Conservation (phyloP, 352 stramenopile genomes). For the Pythium pyrilobum region DNA sequence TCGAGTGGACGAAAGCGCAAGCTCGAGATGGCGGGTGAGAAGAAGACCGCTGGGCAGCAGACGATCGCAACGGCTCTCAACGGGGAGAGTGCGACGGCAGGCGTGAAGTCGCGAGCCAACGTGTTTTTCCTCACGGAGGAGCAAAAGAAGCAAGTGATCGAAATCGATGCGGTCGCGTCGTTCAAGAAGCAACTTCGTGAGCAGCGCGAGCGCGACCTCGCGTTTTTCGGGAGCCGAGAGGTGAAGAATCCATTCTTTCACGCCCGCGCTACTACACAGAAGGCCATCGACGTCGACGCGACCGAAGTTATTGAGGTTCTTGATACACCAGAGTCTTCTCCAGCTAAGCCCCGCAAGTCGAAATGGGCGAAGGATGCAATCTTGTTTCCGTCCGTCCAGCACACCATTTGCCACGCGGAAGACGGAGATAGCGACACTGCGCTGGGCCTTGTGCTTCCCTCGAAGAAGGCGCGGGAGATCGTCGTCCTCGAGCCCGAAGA, state of each 20-base stretch:
- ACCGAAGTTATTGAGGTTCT: constrained; percentile 31
- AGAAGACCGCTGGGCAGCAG: constrained; percentile 9
- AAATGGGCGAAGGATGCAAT: constrained; percentile 36
- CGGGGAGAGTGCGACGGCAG: constrained; percentile 4
- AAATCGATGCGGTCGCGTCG: constrained; percentile 56
- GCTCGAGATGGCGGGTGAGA: constrained; percentile 38
- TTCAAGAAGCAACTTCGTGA: constrained; percentile 62
- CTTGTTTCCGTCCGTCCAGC: constrained; percentile 43
- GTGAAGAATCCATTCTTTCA: constrained; percentile 68
- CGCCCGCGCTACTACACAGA: constrained; percentile 14
- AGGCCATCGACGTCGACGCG: constrained; percentile 16
- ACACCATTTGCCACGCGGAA: constrained; percentile 3
- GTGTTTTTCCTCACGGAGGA: constrained; percentile 58
- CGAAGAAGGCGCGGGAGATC: constrained; percentile 12
- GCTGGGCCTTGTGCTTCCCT: no score
- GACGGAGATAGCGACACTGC: background rate
- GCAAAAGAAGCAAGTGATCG: constrained; percentile 62
- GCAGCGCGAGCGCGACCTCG: constrained; percentile 61
- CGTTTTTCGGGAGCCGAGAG: constrained; percentile 54
- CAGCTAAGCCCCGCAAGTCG: constrained; percentile 11
- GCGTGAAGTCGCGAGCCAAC: background rate
- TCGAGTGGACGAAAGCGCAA: constrained; percentile 43
- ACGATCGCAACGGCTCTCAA: constrained; percentile 13
- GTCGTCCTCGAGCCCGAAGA: constrained; percentile 34
- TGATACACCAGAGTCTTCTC: constrained; percentile 13